phyloP scores from a whole-genome alignment of 345 rosid genomes.

The Boechera divaricarpa region DNA sequence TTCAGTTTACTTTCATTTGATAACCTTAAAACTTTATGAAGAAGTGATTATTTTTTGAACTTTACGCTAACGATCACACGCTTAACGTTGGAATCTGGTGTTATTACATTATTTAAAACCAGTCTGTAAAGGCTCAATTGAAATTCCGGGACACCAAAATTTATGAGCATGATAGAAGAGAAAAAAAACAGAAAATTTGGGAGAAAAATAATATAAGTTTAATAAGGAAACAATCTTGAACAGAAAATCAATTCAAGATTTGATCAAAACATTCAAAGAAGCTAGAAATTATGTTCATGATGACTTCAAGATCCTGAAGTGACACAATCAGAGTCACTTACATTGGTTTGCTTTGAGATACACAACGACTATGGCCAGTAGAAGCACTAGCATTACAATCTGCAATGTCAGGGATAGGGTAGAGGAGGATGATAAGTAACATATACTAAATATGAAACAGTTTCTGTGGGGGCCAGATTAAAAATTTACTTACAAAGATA shows the following conservation, averaged over 20 bases:
- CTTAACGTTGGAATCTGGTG: background rate
- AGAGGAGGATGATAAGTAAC: background rate
- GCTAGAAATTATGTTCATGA: background rate
- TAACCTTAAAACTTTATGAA: background rate
- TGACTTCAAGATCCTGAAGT: background rate
- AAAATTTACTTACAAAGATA: constrained; percentile 31
- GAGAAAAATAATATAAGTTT: background rate
- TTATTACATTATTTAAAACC: background rate
- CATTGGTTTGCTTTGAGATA: constrained; percentile 42
- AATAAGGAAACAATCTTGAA: background rate
- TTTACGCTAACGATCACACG: background rate
- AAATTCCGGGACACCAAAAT: background rate
- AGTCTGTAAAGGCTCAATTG: too few species aligned
- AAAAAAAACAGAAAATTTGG: background rate
- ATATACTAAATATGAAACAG: background rate
- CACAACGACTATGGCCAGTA: constrained; percentile 50
- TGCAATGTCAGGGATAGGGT: constrained; percentile 38
- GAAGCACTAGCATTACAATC: constrained; percentile 49
- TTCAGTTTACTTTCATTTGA: constrained; percentile 21
- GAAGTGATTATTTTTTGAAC: constrained; percentile 5
- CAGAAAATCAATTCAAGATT: background rate
- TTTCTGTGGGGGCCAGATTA: background rate
- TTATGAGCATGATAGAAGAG: background rate
- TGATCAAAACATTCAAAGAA: background rate
- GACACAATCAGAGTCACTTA: background rate